A percentile compares a stretch with the other conserved stretches of the same genome.
phyloP scores from a whole-genome alignment of 306 rosid genomes.

The Dalbergia cochinchinensis region DNA sequence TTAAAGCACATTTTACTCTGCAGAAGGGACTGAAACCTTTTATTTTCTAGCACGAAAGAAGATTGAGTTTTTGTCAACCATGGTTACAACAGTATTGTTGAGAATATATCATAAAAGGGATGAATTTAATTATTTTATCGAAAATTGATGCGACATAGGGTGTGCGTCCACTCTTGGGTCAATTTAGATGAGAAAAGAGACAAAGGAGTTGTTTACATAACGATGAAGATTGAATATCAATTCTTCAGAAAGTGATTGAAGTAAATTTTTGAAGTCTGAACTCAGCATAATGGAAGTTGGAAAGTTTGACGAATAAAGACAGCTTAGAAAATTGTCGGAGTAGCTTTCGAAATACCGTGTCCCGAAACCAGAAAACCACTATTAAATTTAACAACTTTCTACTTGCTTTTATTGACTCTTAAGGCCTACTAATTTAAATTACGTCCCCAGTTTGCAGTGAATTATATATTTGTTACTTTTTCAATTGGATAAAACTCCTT shows the following conservation, averaged over 20 bases:
- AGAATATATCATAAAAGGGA: too few species aligned
- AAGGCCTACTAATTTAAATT: not conserved
- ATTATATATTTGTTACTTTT: too few species aligned
- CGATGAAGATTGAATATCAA: slow-evolving; percentile 11
- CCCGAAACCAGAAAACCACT: slow-evolving; percentile 40
- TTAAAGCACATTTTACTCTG: too few species aligned
- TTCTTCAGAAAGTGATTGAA: slow-evolving; percentile 6
- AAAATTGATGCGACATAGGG: not conserved
- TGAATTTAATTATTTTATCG: not conserved
- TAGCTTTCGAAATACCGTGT: slow-evolving; percentile 27
- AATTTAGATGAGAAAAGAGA: not conserved
- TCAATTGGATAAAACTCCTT: too few species aligned
- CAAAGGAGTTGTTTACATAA: not conserved
- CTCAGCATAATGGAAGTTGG: not conserved
- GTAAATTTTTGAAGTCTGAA: slow-evolving; percentile 10
- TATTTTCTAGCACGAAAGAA: too few species aligned
- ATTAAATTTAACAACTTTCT: slow-evolving; percentile 27
- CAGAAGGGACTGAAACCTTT: too few species aligned
- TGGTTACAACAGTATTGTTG: too few species aligned
- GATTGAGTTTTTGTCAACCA: too few species aligned
- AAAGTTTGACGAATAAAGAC: slow-evolving; percentile 6
- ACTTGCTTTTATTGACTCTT: slow-evolving; percentile 33
- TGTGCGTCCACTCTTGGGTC: slow-evolving; percentile 10
- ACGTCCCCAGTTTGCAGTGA: too few species aligned
- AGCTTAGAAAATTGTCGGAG: slow-evolving; percentile 32